These are phyloP conservation scores for Pichia heedii DNA, from an alignment of 805 yeast species.

Conservation along the genomic window DNA sequence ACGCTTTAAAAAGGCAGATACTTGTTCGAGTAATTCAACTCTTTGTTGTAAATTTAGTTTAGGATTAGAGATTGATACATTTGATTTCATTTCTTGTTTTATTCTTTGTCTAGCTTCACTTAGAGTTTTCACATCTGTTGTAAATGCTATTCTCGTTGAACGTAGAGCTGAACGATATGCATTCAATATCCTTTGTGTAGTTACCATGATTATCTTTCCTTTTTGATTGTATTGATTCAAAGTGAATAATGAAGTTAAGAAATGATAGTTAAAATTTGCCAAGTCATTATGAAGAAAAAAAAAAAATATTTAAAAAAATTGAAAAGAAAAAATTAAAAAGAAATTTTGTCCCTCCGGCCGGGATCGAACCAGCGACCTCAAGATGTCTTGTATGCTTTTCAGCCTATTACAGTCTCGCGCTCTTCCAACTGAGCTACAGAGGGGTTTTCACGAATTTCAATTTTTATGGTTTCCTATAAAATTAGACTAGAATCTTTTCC, in stretches of 20 bases:
- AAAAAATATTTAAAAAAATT: not conserved
- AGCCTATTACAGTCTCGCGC: slow-evolving; percentile 16
- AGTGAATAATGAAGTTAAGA: too few species aligned
- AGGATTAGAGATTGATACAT: slow-evolving; percentile 33
- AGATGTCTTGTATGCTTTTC: slow-evolving; percentile 9
- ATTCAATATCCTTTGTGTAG: slow-evolving; percentile 16
- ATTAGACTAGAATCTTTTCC: too few species aligned
- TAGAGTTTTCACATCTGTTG: slow-evolving; percentile 39
- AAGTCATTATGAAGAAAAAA: not conserved
- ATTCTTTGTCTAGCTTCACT: slow-evolving; percentile 53
- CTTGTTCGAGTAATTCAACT: slow-evolving; percentile 52
- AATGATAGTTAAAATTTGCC: too few species aligned
- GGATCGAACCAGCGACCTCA: slow-evolving; percentile 17
- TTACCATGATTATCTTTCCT: too few species aligned
- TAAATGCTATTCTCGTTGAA: slow-evolving; percentile 56
- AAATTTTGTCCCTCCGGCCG: slow-evolving; percentile 12
- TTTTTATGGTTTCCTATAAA: too few species aligned
- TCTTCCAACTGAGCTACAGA: slow-evolving; percentile 19
- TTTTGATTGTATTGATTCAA: too few species aligned
- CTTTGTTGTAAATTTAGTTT: slow-evolving; percentile 39
- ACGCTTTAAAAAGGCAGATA: slow-evolving; percentile 55
- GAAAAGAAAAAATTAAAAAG: not conserved
- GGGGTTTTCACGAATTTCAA: slow-evolving; percentile 10
- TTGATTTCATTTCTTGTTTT: slow-evolving; percentile 40
- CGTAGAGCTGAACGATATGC: slow-evolving; percentile 63